Conservation (phyloP, 352 stramenopile genomes). For the Poterioochromonas sp. region DNA sequence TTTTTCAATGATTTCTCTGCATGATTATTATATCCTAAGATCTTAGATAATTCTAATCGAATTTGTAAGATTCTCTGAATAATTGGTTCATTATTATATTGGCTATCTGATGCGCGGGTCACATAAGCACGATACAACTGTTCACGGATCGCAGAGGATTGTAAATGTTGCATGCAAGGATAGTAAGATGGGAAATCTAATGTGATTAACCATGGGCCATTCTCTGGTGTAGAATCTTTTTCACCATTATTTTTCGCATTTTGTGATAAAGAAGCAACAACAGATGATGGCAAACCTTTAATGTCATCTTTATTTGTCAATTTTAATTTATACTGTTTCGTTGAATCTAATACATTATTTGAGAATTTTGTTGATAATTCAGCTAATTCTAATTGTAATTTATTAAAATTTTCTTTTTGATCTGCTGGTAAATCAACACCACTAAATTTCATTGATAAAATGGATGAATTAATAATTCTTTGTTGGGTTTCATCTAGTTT, state of each 20-base stretch:
- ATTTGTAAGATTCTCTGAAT: constrained; percentile 85
- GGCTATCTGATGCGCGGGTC: constrained; percentile 69
- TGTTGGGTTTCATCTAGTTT: constrained; percentile 50
- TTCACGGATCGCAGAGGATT: constrained; percentile 76
- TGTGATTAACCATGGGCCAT: constrained; percentile 85
- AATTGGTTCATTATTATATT: constrained; percentile 81
- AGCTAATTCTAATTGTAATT: constrained; percentile 80
- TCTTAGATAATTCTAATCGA: constrained; percentile 69
- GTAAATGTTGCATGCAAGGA: constrained; percentile 85
- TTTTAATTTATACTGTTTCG: constrained; percentile 81
- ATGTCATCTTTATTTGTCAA: constrained; percentile 72
- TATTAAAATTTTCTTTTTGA: constrained; percentile 85
- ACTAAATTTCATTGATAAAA: constrained; percentile 74
- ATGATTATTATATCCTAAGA: constrained; percentile 53
- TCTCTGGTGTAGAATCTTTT: constrained; percentile 58
- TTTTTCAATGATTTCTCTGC: constrained; percentile 46
- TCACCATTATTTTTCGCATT: constrained; percentile 48
- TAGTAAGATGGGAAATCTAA: constrained; percentile 87
- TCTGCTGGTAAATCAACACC: constrained; percentile 82
- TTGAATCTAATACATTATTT: constrained; percentile 93
- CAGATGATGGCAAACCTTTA: constrained; percentile 75
- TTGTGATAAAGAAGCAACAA: constrained; percentile 78
- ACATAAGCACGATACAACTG: constrained; percentile 81
- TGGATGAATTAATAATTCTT: constrained; percentile 73
- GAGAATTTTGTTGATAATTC: constrained; percentile 86